phyloP scores from a whole-genome alignment of 2,329 filamentous ascomycete genomes.

The Clarireedia homoeocarpa region DNA sequence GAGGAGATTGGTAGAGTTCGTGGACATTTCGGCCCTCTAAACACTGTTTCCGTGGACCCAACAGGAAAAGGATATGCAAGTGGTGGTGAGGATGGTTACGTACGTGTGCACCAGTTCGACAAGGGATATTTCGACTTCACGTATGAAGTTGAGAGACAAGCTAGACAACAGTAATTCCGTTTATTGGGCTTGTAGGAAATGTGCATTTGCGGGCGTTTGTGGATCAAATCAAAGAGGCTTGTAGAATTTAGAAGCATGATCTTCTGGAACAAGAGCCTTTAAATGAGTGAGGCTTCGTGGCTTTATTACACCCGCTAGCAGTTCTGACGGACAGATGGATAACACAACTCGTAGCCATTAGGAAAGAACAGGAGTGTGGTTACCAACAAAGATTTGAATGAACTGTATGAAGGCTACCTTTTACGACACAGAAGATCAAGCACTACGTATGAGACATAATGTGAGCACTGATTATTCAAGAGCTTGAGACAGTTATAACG shows the following conservation, averaged over 20 bases:
- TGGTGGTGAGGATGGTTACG: conserved; percentile 97
- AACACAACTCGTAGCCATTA: too few relatives aligned
- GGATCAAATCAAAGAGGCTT: conserved; percentile 11
- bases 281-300: not conserved
- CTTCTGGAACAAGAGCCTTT: not conserved
- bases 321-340: too few relatives aligned
- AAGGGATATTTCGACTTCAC: conserved; percentile 97
- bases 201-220: conserved; percentile 27
- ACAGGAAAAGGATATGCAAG: conserved; percentile 88
- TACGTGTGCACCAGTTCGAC: conserved; percentile 97
- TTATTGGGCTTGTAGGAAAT: conserved; percentile 16
- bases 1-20: conserved; percentile 96
- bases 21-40: conserved; percentile 81
- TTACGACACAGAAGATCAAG: too few relatives aligned
- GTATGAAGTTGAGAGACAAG: conserved; percentile 95
- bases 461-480: too few relatives aligned
- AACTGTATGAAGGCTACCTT: too few relatives aligned
- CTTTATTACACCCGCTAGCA: not conserved
- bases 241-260: conserved; percentile 6
- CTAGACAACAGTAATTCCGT: conserved; percentile 22
- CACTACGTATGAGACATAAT: too few relatives aligned
- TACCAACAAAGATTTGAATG: too few relatives aligned
- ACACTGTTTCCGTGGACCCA: conserved; percentile 92
- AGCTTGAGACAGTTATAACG: too few relatives aligned
- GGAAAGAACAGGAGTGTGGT: too few relatives aligned